Evolutionary conservation across 2,329 filamentous ascomycete species (phyloP).

Genomic region (Aspergillus piperis): DNA sequence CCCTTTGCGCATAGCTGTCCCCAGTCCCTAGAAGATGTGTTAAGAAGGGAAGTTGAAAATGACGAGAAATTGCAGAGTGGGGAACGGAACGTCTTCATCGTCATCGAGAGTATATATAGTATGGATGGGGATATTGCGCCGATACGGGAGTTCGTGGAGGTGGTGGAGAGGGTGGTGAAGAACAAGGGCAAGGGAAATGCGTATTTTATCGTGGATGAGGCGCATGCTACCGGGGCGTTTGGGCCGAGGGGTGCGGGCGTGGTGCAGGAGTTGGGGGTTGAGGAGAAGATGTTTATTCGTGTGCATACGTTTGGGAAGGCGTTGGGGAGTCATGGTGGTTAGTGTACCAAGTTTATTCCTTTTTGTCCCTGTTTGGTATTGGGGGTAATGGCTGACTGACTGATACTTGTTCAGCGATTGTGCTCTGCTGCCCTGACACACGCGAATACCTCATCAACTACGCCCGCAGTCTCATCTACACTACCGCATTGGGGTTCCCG

Average conservation of each 20-base stretch:
- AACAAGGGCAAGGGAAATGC: slow-evolving; percentile 39
- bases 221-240: slow-evolving; percentile 55
- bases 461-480: slow-evolving; percentile 73
- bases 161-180: slow-evolving; percentile 56
- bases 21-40: slow-evolving; percentile 37
- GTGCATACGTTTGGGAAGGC: slow-evolving; percentile 59
- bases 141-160: slow-evolving; percentile 59
- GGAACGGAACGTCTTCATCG: slow-evolving; percentile 62
- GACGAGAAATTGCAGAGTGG: slow-evolving; percentile 42
- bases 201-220: slow-evolving; percentile 59
- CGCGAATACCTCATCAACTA: slow-evolving; percentile 73
- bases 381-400: slow-evolving; percentile 12
- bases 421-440: slow-evolving; percentile 63
- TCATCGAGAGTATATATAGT: slow-evolving; percentile 72
- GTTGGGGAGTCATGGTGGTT: slow-evolving; percentile 66
- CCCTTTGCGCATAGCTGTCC: slow-evolving; percentile 53
- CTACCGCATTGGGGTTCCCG: slow-evolving; percentile 67
- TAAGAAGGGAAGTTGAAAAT: slow-evolving; percentile 33
- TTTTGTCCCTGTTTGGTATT: too few species aligned
- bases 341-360: slow-evolving; percentile 24
- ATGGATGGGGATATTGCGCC: slow-evolving; percentile 80
- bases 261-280: slow-evolving; percentile 52
- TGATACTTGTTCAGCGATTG: slow-evolving; percentile 48
- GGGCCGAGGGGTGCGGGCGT: slow-evolving; percentile 53
- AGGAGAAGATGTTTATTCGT: slow-evolving; percentile 52